A percentile compares a stretch with the other conserved stretches of the same genome.
phyloP scores from a whole-genome alignment of 73 alveolate species.

The Paramecium octaurelia region DNA sequence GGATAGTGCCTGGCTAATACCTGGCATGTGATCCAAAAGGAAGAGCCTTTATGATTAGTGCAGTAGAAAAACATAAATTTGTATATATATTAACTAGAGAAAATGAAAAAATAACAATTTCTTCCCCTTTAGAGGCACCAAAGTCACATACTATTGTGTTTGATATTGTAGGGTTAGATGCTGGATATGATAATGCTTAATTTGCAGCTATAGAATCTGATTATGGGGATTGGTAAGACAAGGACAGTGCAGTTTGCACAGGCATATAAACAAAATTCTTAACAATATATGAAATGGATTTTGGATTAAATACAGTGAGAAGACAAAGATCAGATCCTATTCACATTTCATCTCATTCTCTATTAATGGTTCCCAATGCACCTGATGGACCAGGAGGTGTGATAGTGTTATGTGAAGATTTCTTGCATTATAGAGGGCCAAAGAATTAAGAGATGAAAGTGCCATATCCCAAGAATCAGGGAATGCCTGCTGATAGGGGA shows the following conservation, averaged over 20 bases:
- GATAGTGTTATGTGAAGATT: constrained; percentile 70
- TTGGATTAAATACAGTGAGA: constrained; percentile 97
- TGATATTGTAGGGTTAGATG: constrained; percentile 98
- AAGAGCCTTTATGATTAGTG: constrained; percentile 98
- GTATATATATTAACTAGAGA: constrained; percentile 98
- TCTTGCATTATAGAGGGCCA: constrained; percentile 65
- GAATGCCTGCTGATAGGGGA: constrained; percentile 50
- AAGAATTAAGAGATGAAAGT: constrained; percentile 54
- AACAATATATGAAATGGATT: constrained; percentile 97
- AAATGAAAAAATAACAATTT: constrained; percentile 87
- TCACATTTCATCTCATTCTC: constrained; percentile 94
- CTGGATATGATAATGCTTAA: constrained; percentile 98
- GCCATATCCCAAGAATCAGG: constrained; percentile 50
- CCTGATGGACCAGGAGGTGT: constrained; percentile 98
- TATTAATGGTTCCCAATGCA: constrained; percentile 95
- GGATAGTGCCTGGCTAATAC: constrained; percentile 99
- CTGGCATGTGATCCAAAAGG: constrained; percentile 99
- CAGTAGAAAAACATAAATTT: constrained; percentile 98
- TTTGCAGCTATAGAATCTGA: constrained; percentile 98
- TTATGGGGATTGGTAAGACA: constrained; percentile 94
- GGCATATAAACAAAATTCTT: constrained; percentile 87
- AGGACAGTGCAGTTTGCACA: constrained; percentile 78
- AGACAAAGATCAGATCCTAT: constrained; percentile 90
- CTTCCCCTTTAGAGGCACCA: constrained; percentile 98
- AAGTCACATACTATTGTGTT: constrained; percentile 95